Evolutionary conservation across 208 protist species (phyloP), one percentile per base, ranked within the genome.

Genomic region (Leishmania lainsoni): DNA sequence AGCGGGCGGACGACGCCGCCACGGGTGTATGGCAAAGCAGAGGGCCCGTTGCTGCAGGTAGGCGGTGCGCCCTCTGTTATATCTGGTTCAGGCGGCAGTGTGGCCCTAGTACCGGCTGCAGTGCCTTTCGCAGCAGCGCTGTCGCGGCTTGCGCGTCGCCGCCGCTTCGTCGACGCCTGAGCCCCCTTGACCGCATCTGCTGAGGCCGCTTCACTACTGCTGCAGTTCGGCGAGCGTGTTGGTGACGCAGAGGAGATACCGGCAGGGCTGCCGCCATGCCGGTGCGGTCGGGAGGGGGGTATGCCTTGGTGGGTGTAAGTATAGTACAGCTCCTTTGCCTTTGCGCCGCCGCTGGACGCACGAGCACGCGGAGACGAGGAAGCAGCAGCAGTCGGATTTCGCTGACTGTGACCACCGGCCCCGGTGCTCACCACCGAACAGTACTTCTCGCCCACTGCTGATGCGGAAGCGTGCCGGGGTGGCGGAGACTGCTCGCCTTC

Each of bases 271-370:
- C 61, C 59, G 56, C 61, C 72, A 14, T 66, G 69, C 39, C 5
- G 61, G 48, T 58, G 49, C 45, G 29, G 54, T 20, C 29, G 52
- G 26, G 63, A 32, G 26, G 75, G 22, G 22, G 69, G 78, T 51
- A 81, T 59, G 29, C 61, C 74, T 61, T 79, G 75, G 45, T 74
- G 81, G 51, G 83, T 83, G 77, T 87, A 87, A 22, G 79, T 65
- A 76, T 87, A 80, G 58, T 82, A 77, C 14, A 84, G 63, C 42
- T 76, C 80, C 51, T 71, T 77, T 6, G 79, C 78, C 76, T 79
- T 76, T 3, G 72, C 79, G 32, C 42, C 48, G 56, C 76, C n/a
- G 70, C 79, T 68, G 16, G 72, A 61, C 12, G 29, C 4, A 17
- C 51, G 49, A 26, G 2, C 10, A 45, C 32, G 72, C 17, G 72